A percentile compares a stretch with the other conserved stretches of the same genome.
phyloP scores from a whole-genome alignment of 345 rosid genomes.

The Erysimum cheiranthoides region DNA sequence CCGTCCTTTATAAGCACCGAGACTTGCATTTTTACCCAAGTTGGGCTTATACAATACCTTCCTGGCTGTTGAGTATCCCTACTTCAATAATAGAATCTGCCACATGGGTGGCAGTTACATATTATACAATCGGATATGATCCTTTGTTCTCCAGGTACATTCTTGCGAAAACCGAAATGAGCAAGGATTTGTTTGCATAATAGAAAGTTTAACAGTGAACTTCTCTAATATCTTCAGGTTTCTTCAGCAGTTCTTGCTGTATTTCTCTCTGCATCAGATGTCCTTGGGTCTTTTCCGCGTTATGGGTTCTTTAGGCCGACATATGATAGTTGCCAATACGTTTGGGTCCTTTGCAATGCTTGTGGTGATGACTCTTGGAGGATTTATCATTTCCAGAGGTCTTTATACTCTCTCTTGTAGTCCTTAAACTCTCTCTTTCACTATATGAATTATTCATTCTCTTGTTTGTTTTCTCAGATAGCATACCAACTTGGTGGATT shows the following conservation, averaged over 20 bases:
- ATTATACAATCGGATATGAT: slow-evolving; percentile 92
- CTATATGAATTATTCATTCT: slow-evolving; percentile 26
- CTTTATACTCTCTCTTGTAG: slow-evolving; percentile 19
- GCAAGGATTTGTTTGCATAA: slow-evolving; percentile 2
- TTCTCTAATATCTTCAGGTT: slow-evolving; percentile 67
- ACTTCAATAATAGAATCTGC: slow-evolving; percentile 90
- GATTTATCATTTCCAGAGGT: slow-evolving; percentile 95
- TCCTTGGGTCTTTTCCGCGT: slow-evolving; percentile 93
- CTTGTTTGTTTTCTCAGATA: slow-evolving; percentile 60
- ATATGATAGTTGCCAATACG: slow-evolving; percentile 96
- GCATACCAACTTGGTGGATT: slow-evolving; percentile 94
- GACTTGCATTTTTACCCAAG: slow-evolving; percentile 95
- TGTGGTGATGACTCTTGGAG: slow-evolving; percentile 98
- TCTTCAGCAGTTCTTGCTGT: slow-evolving; percentile 80
- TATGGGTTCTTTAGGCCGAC: slow-evolving; percentile 93
- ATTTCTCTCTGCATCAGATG: slow-evolving; percentile 94
- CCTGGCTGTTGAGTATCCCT: slow-evolving; percentile 88
- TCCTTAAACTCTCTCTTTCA: neutral
- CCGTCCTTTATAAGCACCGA: slow-evolving; percentile 94
- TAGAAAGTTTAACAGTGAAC: slow-evolving; percentile 20
- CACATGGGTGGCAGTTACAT: slow-evolving; percentile 90
- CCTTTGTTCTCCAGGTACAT: slow-evolving; percentile 71
- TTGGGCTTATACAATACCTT: slow-evolving; percentile 94
- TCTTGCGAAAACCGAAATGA: slow-evolving; percentile 16
- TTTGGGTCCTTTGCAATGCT: slow-evolving; percentile 98